These are phyloP conservation scores for Myriosclerotinia scirpicola DNA, from an alignment of 2,329 filamentous ascomycete genomes.

Conservation along the genomic window DNA sequence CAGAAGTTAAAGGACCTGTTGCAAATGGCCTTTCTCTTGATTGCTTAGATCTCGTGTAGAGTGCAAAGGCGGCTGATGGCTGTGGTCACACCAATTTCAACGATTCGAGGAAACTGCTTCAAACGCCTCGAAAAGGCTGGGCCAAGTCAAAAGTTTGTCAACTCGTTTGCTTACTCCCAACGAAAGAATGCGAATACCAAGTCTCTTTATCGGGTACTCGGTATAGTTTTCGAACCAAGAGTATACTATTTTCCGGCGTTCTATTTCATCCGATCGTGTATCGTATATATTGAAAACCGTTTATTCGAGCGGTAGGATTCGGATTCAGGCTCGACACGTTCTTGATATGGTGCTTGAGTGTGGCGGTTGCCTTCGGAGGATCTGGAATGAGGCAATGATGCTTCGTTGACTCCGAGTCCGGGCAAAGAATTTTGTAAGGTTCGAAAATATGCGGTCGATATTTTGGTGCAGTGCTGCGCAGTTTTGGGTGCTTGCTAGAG, in stretches of 20 bases:
- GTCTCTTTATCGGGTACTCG: not conserved
- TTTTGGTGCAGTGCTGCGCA: constrained; percentile 16
- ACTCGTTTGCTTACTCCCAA: constrained; percentile 1
- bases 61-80: constrained; percentile 32
- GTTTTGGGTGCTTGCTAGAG: constrained; percentile 3
- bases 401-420: constrained; percentile 17
- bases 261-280: constrained; percentile 17
- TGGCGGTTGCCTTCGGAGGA: constrained; percentile 19
- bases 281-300: constrained; percentile 9
- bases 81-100: constrained; percentile 33
- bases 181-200: not conserved
- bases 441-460: constrained; percentile 19
- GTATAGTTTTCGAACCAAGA: not conserved
- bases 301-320: constrained; percentile 17
- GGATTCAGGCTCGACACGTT: constrained; percentile 20
- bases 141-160: constrained; percentile 5
- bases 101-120: constrained; percentile 21
- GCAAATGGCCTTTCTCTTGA: constrained; percentile 20
- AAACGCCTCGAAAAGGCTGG: constrained; percentile 27
- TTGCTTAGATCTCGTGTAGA: constrained; percentile 28
- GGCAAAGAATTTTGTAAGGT: not conserved
- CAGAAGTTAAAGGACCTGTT: constrained; percentile 24
- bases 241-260: constrained; percentile 8
- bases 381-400: constrained; percentile 17
- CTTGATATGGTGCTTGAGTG: constrained; percentile 14